phyloP scores from a whole-genome alignment of 495 filamentous ascomycete species.

The Massariosphaeria phaeospora region DNA sequence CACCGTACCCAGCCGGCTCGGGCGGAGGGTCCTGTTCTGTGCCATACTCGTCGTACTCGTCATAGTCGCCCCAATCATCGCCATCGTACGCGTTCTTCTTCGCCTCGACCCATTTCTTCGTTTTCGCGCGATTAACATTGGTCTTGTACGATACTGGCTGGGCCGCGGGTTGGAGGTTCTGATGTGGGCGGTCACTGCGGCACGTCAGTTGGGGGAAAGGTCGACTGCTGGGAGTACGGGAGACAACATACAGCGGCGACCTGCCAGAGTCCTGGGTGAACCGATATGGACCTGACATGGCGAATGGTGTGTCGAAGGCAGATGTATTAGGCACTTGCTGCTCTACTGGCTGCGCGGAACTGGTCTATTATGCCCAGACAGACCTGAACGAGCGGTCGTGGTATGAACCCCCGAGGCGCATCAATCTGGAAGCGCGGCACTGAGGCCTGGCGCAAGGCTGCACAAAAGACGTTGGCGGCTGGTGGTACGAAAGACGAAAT shows the following conservation, averaged over 20 bases:
- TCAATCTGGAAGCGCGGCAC: too few relatives aligned
- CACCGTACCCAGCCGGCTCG: conserved; percentile 33
- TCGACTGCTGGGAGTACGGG: not conserved
- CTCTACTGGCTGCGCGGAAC: too few relatives aligned
- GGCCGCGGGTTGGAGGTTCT: conserved; percentile 34
- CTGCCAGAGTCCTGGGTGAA: conserved; percentile 31
- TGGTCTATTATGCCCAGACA: too few relatives aligned
- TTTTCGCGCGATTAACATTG: conserved; percentile 87
- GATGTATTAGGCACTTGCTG: too few relatives aligned
- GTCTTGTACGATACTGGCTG: conserved; percentile 60
- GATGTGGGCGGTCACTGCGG: conserved; percentile 33
- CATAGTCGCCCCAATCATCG: conserved; percentile 87
- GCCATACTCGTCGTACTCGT: conserved; percentile 70
- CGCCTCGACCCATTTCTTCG: conserved; percentile 91
- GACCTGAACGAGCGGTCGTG: too few relatives aligned
- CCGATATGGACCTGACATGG: conserved; percentile 39
- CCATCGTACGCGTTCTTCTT: conserved; percentile 85
- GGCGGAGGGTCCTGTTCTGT: conserved; percentile 49
- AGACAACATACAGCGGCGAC: conserved; percentile 30
- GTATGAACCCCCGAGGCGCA: too few relatives aligned
- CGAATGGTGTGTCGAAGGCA: too few relatives aligned
- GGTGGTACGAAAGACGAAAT: too few relatives aligned
- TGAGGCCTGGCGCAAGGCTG: too few relatives aligned
- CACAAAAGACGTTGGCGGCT: too few relatives aligned
- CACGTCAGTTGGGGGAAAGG: conserved; percentile 4